A percentile compares a stretch with the other conserved stretches of the same genome.
Conservation (phyloP, 2,329 filamentous ascomycete species). For the Scytalidium lignicola region DNA sequence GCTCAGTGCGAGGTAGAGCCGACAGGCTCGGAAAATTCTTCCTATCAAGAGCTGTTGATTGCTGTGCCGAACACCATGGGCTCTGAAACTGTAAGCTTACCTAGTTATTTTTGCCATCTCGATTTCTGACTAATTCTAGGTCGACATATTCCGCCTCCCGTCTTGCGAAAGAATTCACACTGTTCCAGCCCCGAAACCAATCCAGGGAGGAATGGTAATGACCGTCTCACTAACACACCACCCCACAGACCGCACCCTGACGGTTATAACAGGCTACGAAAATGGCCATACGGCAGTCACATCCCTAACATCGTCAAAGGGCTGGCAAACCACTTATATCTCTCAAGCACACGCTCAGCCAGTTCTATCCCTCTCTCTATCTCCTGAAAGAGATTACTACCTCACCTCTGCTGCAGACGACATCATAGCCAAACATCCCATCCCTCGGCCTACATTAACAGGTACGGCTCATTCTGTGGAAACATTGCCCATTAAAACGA, state of each 20-base stretch:
- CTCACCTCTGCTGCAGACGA: constrained; percentile 81
- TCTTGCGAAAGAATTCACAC: constrained; percentile 63
- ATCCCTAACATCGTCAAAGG: constrained; percentile 15
- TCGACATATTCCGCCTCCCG: constrained; percentile 83
- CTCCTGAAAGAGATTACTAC: constrained; percentile 50
- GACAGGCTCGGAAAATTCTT: constrained; percentile 1
- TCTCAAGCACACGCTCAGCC: constrained; percentile 72
- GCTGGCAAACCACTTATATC: constrained; percentile 56
- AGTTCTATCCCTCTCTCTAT: constrained; percentile 64
- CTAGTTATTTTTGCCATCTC: constrained; percentile 1
- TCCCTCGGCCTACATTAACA: constrained; percentile 32
- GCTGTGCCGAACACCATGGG: constrained; percentile 76
- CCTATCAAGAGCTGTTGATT: constrained; percentile 50
- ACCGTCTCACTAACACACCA: constrained; percentile 59
- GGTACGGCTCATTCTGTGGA: background rate
- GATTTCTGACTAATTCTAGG: constrained; percentile 32
- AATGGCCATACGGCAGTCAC: constrained; percentile 71
- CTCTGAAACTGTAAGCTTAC: constrained; percentile 57
- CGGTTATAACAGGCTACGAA: constrained; percentile 76
- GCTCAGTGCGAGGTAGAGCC: constrained; percentile 33
- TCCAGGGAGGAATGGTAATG: constrained; percentile 81
- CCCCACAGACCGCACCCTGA: constrained; percentile 38
- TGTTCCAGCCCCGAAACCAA: constrained; percentile 37
- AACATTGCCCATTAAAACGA: constrained; percentile 45
- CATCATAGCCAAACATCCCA: constrained; percentile 68